Percentiles rank a stretch among this genome's conserved stretches.
These are phyloP conservation scores for Miscanthus lutarioriparius DNA, from an alignment of 176 grass and related monocot genomes.

Conservation along the genomic window DNA sequence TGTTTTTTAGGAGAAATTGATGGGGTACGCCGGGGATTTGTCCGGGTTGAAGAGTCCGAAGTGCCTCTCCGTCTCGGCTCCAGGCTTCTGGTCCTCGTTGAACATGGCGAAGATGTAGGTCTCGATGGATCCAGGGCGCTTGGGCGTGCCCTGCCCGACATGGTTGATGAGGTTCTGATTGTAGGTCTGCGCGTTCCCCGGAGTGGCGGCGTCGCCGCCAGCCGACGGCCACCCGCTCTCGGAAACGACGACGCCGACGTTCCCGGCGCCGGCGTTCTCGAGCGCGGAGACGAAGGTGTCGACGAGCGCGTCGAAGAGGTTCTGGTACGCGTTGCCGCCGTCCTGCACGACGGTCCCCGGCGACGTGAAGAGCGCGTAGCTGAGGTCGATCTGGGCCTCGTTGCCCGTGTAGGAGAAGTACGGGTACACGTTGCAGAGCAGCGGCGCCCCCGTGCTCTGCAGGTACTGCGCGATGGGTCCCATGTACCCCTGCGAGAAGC, in stretches of 20 bases:
- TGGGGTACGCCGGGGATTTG: slow-evolving; percentile 46
- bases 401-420: slow-evolving; percentile 50
- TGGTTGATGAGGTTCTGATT: slow-evolving; percentile 69
- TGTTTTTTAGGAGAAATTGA: slow-evolving; percentile 26
- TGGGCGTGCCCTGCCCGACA: slow-evolving; percentile 53
- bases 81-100: slow-evolving; percentile 52
- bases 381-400: slow-evolving; percentile 12
- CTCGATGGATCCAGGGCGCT: slow-evolving; percentile 39
- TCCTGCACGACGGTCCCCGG: slow-evolving; percentile 42
- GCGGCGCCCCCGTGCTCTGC: slow-evolving; percentile 42
- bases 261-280: slow-evolving; percentile 29
- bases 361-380: slow-evolving; percentile 58
- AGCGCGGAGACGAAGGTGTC: slow-evolving; percentile 59
- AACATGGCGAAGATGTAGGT: slow-evolving; percentile 74
- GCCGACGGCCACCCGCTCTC: slow-evolving; percentile 72
- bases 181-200: slow-evolving; percentile 52
- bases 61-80: slow-evolving; percentile 32
- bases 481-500: slow-evolving; percentile 44
- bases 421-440: slow-evolving; percentile 62
- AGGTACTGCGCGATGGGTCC: slow-evolving; percentile 45
- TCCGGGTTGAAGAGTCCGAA: slow-evolving; percentile 63
- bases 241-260: slow-evolving; percentile 52
- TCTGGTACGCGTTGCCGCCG: slow-evolving; percentile 49
- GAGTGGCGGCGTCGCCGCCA: slow-evolving; percentile 11
- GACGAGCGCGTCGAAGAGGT: slow-evolving; percentile 60